Conservation (phyloP, 164 flowering plant genomes). For the Amborella trichopoda region DNA sequence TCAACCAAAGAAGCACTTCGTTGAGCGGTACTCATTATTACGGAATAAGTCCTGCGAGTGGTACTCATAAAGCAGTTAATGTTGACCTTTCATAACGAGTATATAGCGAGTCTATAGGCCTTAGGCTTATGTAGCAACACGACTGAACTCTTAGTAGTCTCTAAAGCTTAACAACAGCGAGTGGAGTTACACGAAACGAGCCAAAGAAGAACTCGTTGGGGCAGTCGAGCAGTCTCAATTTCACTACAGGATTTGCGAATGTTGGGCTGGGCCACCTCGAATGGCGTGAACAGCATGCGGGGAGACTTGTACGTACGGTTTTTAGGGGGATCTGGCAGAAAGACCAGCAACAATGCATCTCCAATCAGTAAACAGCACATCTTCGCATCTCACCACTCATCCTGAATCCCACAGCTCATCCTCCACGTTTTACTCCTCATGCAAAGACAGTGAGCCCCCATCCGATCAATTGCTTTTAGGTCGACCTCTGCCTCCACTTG, state of each 20-base stretch:
- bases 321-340: slow-evolving; percentile 2
- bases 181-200: no score
- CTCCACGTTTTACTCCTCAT: neutral
- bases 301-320: slow-evolving; percentile 1
- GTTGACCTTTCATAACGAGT: no score
- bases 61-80: no score
- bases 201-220: no score
- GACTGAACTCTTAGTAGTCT: no score
- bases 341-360: neutral
- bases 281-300: slow-evolving; percentile 5
- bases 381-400: neutral
- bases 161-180: no score
- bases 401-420: neutral
- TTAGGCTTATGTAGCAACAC: no score
- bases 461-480: neutral
- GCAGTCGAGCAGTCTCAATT: slow-evolving; percentile 3
- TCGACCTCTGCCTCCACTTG: slow-evolving; percentile 1
- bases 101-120: no score
- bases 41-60: no score
- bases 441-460: neutral
- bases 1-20: no score
- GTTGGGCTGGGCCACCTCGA: slow-evolving; percentile 4
- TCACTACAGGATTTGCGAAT: slow-evolving; percentile 1
- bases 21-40: no score
- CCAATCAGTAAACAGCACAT: neutral